Conservation (phyloP, 306 rosid genomes). For the Corylus avellana region DNA sequence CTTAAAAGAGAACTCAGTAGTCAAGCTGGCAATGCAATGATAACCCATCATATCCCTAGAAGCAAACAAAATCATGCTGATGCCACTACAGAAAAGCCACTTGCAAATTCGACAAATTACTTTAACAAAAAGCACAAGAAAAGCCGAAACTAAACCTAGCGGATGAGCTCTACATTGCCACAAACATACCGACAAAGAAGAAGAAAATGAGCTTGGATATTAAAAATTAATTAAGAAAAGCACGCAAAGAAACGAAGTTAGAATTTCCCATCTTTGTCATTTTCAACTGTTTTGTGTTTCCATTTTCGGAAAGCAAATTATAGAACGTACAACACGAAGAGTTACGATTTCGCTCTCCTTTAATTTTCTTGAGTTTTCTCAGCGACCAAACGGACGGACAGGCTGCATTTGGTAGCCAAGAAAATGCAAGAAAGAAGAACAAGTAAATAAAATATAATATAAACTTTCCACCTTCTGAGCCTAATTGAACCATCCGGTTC, state of each 20-base stretch:
- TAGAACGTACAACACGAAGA: not conserved
- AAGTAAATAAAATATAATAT: too few relatives aligned
- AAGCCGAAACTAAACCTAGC: constrained; percentile 10
- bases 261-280: not conserved
- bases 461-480: too few relatives aligned
- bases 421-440: not conserved
- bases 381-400: not conserved
- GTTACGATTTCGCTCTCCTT: not conserved
- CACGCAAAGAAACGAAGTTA: not conserved
- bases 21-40: constrained; percentile 30
- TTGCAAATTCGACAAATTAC: constrained; percentile 16
- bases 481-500: not conserved
- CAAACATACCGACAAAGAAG: not conserved
- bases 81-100: constrained; percentile 34
- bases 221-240: not conserved
- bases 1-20: constrained; percentile 18
- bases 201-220: not conserved
- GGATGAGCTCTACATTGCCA: constrained; percentile 11
- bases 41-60: constrained; percentile 38
- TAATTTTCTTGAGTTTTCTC: not conserved
- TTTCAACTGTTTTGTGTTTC: not conserved
- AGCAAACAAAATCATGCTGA: constrained; percentile 39
- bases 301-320: not conserved
- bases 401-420: not conserved
- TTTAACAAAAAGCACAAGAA: constrained; percentile 6